Evolutionary conservation across 257 asterid species (phyloP).

Genomic region (Euphrasia confusa): DNA sequence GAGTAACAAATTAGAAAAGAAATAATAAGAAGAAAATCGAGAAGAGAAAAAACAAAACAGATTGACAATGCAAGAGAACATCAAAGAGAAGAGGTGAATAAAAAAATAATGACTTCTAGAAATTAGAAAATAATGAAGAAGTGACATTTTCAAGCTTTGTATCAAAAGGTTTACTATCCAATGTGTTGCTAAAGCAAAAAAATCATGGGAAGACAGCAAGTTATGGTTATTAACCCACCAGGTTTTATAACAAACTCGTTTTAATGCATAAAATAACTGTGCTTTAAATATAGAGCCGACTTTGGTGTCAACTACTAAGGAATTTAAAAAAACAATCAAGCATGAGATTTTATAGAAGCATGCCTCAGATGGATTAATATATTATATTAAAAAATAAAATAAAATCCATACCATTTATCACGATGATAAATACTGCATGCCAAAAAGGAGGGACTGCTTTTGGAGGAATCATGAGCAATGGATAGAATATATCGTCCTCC

Average conservation of each 20-base stretch:
- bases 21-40: conserved; percentile 3
- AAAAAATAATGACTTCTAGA: neutral
- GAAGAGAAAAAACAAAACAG: neutral
- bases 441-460: conserved; percentile 84
- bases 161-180: neutral
- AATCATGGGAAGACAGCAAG: conserved; percentile 5
- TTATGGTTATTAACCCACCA: conserved; percentile 4
- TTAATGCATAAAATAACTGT: conserved; percentile 6
- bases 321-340: neutral
- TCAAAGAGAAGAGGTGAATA: neutral
- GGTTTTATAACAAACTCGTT: conserved; percentile 14
- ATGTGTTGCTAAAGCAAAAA: neutral
- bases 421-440: conserved; percentile 76
- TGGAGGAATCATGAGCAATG: conserved; percentile 79
- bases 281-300: neutral
- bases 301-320: conserved; percentile 1
- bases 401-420: conserved; percentile 64
- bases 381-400: conserved; percentile 11
- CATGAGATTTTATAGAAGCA: conserved; percentile 20
- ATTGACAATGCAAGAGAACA: neutral
- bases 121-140: conserved; percentile 8
- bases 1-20: conserved; percentile 23
- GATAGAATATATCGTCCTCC: conserved; percentile 57
- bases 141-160: conserved; percentile 5
- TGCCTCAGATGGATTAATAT: neutral